These are phyloP conservation scores for Sarcomyxa edulis DNA, from an alignment of 768 basidiomycete genomes.

Conservation along the genomic window DNA sequence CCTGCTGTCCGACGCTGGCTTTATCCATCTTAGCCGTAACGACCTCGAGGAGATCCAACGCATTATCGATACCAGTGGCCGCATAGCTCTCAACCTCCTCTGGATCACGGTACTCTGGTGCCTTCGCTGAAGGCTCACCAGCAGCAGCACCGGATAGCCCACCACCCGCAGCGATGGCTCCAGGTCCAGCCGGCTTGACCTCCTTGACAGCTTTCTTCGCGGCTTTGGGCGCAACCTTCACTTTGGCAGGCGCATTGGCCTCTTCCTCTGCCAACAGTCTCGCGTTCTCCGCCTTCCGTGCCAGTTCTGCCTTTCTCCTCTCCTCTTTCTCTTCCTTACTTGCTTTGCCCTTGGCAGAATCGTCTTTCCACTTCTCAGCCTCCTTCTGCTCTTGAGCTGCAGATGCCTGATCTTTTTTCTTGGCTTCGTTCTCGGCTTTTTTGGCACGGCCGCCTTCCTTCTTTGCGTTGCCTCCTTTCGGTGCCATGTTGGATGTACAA, in stretches of 20 bases:
- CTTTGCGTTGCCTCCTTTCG: constrained; percentile 87
- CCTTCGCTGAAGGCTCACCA: constrained; percentile 18
- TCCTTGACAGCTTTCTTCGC: constrained; percentile 46
- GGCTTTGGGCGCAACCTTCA: constrained; percentile 61
- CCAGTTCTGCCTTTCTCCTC: constrained; percentile 75
- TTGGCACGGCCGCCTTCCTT: constrained; percentile 87
- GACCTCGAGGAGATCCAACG: constrained; percentile 81
- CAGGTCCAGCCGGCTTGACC: constrained; percentile 74
- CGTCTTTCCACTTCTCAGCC: constrained; percentile 61
- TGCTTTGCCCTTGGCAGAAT: constrained; percentile 54
- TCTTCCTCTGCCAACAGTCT: constrained; percentile 89
- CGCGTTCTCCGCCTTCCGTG: constrained; percentile 83
- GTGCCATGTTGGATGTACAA: constrained; percentile 54
- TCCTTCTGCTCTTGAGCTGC: constrained; percentile 70
- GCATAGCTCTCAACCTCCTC: constrained; percentile 59
- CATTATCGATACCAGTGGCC: constrained; percentile 89
- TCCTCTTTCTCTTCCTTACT: constrained; percentile 70
- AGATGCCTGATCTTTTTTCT: constrained; percentile 61
- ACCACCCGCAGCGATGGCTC: constrained; percentile 76
- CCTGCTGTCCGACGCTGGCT: constrained; percentile 82
- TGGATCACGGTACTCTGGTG: constrained; percentile 15
- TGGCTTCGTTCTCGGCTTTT: constrained; percentile 87
- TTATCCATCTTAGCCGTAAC: constrained; percentile 93
- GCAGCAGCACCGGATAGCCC: constrained; percentile 22
- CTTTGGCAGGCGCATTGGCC: constrained; percentile 48